Base-by-base conservation (phyloP, 805 yeast species). In the Citeromyces matritensis region DNA sequence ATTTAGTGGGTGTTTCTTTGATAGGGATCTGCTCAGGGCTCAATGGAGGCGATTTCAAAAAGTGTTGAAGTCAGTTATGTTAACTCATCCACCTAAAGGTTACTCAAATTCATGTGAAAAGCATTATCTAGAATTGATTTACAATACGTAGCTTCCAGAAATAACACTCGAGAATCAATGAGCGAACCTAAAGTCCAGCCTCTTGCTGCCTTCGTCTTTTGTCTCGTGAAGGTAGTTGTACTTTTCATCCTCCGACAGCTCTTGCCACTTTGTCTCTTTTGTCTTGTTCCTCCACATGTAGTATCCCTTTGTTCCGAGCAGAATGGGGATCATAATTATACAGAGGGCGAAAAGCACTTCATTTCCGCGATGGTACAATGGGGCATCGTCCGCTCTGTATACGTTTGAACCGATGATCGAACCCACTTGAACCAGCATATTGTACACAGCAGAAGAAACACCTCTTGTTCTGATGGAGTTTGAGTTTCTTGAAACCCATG, bases 391-490 rank as follows among this genome's bases (percentile, higher is more conserved):
- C 1, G 47, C 45, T 30, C 74, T 49, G 48, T 77, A 78, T 5
- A 78, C 60, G 41, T 75, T 68, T 6, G 73, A 54, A 3, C 71
- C 53, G 7, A 66, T 53, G 30, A 78, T 70, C 12, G 57, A 48
- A 1, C 73, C 77, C 0, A 69, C 55, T 44, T 78, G 85, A 1
- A 69, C 69, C 45, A 61, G 65, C 60, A 75, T 73, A 42, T 76
- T 78, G 43, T 69, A 74, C 30, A 77, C 35, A 1, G 84, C 73
- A 0, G 82, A 69, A 9, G 77, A 63, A 4, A 77, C 72, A 0
- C 84, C 68, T 40, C 86, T 56, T 3, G 70, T 55, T n/a, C 75
- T 51, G 17, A 77, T 78, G 1, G 76, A 59, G 45, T 70, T 67
- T 7, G 82, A 63, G 41, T 75, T 75, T 19, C 67, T 48, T 0